Percentiles rank a stretch among this genome's conserved stretches.
phyloP scores from a whole-genome alignment of 2,329 filamentous ascomycete species.

The Plenodomus lindquistii region DNA sequence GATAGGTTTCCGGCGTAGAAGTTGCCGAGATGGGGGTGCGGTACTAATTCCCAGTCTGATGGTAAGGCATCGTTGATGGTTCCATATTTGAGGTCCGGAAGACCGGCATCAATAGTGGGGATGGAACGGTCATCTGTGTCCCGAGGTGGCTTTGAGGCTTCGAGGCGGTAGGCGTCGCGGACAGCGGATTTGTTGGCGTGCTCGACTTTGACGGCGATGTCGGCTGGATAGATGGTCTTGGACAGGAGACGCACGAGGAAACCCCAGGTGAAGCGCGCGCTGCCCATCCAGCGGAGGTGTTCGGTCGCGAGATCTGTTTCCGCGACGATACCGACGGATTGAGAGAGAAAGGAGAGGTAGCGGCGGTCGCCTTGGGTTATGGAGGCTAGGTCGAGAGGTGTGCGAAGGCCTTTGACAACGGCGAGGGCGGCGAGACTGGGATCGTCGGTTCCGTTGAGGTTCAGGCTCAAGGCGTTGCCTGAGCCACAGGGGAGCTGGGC shows the following conservation, averaged over 20 bases:
- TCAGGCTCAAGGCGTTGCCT: conserved; percentile 91
- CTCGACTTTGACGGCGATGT: conserved; percentile 82
- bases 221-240: conserved; percentile 83
- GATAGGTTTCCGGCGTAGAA: conserved; percentile 97
- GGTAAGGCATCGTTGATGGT: conserved; percentile 78
- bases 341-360: conserved; percentile 85
- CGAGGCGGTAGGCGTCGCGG: conserved; percentile 67
- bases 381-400: conserved; percentile 81
- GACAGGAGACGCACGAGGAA: conserved; percentile 76
- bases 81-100: conserved; percentile 78
- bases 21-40: conserved; percentile 79
- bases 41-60: conserved; percentile 72
- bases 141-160: conserved; percentile 27
- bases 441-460: conserved; percentile 79
- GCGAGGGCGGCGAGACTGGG: conserved; percentile 77
- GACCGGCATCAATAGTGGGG: conserved; percentile 39
- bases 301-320: conserved; percentile 91
- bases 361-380: conserved; percentile 79
- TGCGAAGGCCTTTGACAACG: conserved; percentile 85
- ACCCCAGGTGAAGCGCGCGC: conserved; percentile 80
- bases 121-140: conserved; percentile 27
- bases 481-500: conserved; percentile 89
- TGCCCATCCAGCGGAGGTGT: conserved; percentile 90
- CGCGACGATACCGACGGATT: conserved; percentile 85
- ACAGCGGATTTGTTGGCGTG: conserved; percentile 75